Evolutionary conservation across 352 stramenopile species (phyloP), one percentile per base, ranked within the genome.

Genomic region (Phytophthora fragariaefolia): DNA sequence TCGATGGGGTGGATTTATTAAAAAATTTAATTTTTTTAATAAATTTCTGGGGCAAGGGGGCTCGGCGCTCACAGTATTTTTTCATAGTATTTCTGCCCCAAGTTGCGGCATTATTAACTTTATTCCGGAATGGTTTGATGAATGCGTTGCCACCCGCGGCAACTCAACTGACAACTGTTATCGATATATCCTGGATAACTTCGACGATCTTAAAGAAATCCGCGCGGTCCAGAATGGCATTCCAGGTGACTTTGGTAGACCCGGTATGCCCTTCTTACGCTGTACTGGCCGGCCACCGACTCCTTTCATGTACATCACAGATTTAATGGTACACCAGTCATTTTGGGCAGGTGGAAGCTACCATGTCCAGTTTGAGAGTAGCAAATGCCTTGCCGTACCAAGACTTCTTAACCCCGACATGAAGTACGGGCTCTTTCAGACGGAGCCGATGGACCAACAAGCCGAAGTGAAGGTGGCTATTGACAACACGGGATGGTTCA

Each of bases 321-420:
- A 91, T 57, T 59, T 89, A 43, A 76, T 91, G 78, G 74, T 83
- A 12, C 69, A 82, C 6, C 76, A 87, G 59, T 77, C 71, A 1
- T 89, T 76, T 52, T 91, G 80, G 82, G 69, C 82, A 0, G 82
- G 82, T 3, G 80, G 76, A 0, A 75, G 69, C 24, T 83, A 80
- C 51, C 71, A 83, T 49, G 58, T 88, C 6, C 69, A 87, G 56
- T 71, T 91, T n/a, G 76, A 88, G 22, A 83, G 64, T 9, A 91
- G 82, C 43, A 73, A 82, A 17, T 89, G 82, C 36, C 45, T 74
- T 6, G 80, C 78, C 2, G 52, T 80, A 3, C 80, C 80, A 12
- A 57, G 74, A 23, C 52, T 90, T 20, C 28, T 79, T 22, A 80
- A 78, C 18, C 17, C 26, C 0, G 77, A 88, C 45, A 77, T 62